These are phyloP conservation scores for Hypoxylon subgilvum DNA, from an alignment of 495 filamentous ascomycete species.

Conservation along the genomic window DNA sequence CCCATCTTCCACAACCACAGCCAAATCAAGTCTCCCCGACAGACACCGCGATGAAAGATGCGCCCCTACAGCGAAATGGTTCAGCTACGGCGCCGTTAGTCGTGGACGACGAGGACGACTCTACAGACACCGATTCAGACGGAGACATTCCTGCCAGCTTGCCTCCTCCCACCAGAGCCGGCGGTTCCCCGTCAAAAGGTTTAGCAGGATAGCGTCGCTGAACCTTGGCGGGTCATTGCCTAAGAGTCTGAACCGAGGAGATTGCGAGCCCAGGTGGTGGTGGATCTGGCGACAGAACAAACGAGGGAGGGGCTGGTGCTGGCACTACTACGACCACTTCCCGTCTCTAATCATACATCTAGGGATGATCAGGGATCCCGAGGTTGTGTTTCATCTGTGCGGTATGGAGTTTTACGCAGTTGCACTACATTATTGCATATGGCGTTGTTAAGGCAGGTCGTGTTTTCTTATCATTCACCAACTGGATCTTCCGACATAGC, in stretches of 20 bases:
- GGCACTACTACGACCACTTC: no score
- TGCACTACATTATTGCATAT: neutral
- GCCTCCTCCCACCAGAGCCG: conserved; percentile 30
- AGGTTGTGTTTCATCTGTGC: no score
- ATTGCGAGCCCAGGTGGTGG: neutral
- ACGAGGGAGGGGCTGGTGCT: no score
- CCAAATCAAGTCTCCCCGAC: conserved; percentile 11
- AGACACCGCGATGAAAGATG: conserved; percentile 6
- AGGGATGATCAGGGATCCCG: no score
- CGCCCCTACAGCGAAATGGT: conserved; percentile 11
- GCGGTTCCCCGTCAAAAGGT: conserved; percentile 1
- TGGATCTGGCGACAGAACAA: no score
- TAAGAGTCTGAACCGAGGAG: neutral
- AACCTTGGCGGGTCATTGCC: neutral
- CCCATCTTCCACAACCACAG: conserved; percentile 16
- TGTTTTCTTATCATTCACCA: neutral
- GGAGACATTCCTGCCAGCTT: conserved; percentile 51
- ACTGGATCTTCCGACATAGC: neutral
- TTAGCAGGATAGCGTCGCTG: neutral
- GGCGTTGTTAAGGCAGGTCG: neutral
- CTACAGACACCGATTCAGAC: conserved; percentile 42
- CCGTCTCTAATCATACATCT: neutral
- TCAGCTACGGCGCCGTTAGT: conserved; percentile 33
- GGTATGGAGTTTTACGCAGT: neutral
- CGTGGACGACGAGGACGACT: conserved; percentile 35